phyloP scores from a whole-genome alignment of 2,329 filamentous ascomycete genomes.

The Thelonectria olida region DNA sequence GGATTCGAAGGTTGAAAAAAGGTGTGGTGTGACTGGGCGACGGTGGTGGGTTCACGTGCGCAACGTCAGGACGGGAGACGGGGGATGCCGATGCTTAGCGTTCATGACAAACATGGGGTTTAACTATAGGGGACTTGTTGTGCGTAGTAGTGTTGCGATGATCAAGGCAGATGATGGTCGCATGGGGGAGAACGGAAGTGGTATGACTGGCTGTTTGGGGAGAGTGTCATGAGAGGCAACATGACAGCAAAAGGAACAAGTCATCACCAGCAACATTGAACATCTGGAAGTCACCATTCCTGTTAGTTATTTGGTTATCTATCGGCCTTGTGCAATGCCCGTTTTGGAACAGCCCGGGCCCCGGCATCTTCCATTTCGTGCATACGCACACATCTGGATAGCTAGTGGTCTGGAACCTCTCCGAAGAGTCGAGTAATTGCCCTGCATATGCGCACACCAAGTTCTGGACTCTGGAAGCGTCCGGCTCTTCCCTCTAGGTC shows the following conservation, averaged over 20 bases:
- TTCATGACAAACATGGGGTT: too few relatives aligned
- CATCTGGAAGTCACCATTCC: not conserved
- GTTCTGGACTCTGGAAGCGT: not conserved
- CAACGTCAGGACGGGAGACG: not conserved
- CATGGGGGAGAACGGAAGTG: constrained; percentile 24
- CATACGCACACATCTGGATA: not conserved
- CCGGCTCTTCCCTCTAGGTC: too few relatives aligned
- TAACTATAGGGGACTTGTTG: too few relatives aligned
- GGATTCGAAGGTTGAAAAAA: not conserved
- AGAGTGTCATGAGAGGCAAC: not conserved
- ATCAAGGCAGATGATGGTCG: constrained; percentile 33
- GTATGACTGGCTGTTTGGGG: constrained; percentile 32
- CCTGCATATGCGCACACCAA: too few relatives aligned
- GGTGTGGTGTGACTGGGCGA: not conserved
- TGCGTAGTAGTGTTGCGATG: constrained; percentile 14
- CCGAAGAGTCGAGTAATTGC: too few relatives aligned
- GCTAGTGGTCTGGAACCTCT: not conserved
- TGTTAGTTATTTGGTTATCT: not conserved
- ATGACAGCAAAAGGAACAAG: constrained; percentile 2
- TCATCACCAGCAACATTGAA: not conserved
- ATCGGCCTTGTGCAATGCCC: not conserved
- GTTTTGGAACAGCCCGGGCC: not conserved
- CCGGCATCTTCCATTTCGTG: not conserved
- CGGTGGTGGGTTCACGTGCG: not conserved
- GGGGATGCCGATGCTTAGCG: not conserved